Evolutionary conservation across 2,329 filamentous ascomycete genomes (phyloP), one percentile per base, ranked within the genome.

Genomic region (Aspergillus sergii): DNA sequence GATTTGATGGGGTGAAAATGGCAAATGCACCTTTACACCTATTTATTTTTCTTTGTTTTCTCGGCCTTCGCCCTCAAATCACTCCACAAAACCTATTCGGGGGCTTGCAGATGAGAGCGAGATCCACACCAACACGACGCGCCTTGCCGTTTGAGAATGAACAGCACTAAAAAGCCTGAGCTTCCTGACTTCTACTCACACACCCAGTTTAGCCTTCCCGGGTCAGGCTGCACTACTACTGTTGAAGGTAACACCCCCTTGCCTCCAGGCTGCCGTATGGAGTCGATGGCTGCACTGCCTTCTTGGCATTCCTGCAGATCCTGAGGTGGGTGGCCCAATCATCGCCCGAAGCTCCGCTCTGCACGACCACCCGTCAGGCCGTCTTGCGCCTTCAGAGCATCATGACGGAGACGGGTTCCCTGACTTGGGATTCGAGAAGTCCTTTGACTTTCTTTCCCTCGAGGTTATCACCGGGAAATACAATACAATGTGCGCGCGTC

Each of bases 151-250:
- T 55, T 41, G 39, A 21, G 32, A 26, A 55, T 39, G 51, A 39
- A n/a, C n/a, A 39, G 51, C 39, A 6, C 36, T 10, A 16, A 30
- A 30, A 30, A 23, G 51, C 39, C 51, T 55, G 51, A 55, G 51
- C 51, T 55, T 34, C 51, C n/a, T 16, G 6, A 55, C 51, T 55
- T 32, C 21, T 21, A 26, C 19, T 16, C 39, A 41, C 39, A 41
- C 19, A 41, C 39, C 39, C 45, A 48, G 5, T 14, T 55, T 55
- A 55, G 51, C 51, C n/a, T 55, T 55, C 26, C 26, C 34, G 51
- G 51, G 51, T 55, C 51, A 55, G 51, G 51, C 51, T 55, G 51
- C 51, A 55, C 51, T 55, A 55, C 51, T 55, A 55, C 51, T 39
- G n/a, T 39, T 36, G 51, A 39, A 55, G 51, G 51, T 39, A 55